Conservation (phyloP, 148 eudicot genomes). For the Amaranthus cruentus region DNA sequence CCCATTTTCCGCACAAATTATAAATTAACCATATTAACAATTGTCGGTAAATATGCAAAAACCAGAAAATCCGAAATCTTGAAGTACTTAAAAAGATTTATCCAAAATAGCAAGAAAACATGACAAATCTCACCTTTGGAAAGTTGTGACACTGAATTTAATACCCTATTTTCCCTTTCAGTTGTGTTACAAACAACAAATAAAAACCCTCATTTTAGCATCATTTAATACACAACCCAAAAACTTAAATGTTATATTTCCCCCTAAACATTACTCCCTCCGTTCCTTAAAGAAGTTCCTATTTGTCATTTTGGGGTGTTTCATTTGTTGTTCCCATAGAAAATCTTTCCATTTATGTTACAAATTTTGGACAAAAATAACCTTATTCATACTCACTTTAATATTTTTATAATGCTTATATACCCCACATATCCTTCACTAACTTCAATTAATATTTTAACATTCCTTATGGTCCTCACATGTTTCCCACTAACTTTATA, state of each 20-base stretch:
- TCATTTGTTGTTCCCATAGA: no score
- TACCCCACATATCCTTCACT: no score
- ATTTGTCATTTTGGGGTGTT: no score
- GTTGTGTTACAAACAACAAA: slow-evolving; percentile 8
- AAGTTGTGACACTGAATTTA: not conserved
- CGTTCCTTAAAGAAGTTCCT: no score
- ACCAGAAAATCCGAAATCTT: not conserved
- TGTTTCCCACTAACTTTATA: no score
- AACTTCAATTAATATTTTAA: no score
- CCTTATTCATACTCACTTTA: no score
- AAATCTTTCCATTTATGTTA: no score
- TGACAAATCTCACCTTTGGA: slow-evolving; percentile 18
- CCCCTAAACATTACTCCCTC: no score
- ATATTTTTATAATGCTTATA: no score
- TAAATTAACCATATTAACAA: not conserved
- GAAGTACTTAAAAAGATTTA: slow-evolving; percentile 1
- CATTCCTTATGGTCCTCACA: no score
- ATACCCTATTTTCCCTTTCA: slow-evolving; percentile 9
- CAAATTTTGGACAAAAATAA: no score
- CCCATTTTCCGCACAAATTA: not conserved
- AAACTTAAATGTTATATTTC: not conserved
- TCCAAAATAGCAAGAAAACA: not conserved
- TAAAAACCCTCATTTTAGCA: not conserved
- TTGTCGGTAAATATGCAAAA: not conserved
- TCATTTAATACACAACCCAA: not conserved